Conservation (phyloP, 2,329 filamentous ascomycete genomes). For the Endoconidiophora polonica region DNA sequence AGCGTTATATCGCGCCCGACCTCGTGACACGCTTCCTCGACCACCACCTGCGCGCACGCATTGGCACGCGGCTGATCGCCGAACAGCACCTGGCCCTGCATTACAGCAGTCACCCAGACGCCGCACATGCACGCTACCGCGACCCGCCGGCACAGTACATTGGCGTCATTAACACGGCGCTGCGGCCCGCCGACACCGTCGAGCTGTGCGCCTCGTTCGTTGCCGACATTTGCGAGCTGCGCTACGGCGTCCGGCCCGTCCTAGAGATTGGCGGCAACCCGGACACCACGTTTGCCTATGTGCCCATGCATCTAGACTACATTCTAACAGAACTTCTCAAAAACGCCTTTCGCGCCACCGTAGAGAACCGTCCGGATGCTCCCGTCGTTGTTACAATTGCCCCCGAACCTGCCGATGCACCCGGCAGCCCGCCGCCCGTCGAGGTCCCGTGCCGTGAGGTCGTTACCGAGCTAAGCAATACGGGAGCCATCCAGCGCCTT, state of each 20-base stretch:
- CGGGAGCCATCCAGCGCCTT: conserved; percentile 32
- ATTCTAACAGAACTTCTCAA: conserved; percentile 94
- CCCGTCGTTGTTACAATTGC: conserved; percentile 89
- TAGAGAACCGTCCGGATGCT: conserved; percentile 63
- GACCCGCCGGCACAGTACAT: conserved; percentile 52
- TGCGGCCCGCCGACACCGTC: conserved; percentile 67
- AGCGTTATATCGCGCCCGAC: conserved; percentile 66
- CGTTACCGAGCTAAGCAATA: conserved; percentile 7
- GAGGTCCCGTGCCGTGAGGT: neutral
- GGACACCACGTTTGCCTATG: conserved; percentile 77
- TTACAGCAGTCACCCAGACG: conserved; percentile 46
- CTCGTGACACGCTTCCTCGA: conserved; percentile 89
- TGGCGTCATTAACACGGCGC: conserved; percentile 82
- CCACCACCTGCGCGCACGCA: conserved; percentile 80
- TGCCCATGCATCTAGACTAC: conserved; percentile 93
- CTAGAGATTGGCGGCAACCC: conserved; percentile 72
- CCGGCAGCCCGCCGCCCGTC: conserved; percentile 12
- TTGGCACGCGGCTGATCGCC: conserved; percentile 83
- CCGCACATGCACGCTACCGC: conserved; percentile 40
- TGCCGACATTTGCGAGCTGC: conserved; percentile 88
- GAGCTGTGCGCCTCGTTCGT: conserved; percentile 79
- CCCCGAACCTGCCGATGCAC: conserved; percentile 33
- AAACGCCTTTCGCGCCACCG: conserved; percentile 85
- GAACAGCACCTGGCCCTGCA: conserved; percentile 95
- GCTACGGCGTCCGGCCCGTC: conserved; percentile 74